Base-by-base conservation (phyloP, 768 basidiomycete genomes). In the Mycena rebaudengoi region DNA sequence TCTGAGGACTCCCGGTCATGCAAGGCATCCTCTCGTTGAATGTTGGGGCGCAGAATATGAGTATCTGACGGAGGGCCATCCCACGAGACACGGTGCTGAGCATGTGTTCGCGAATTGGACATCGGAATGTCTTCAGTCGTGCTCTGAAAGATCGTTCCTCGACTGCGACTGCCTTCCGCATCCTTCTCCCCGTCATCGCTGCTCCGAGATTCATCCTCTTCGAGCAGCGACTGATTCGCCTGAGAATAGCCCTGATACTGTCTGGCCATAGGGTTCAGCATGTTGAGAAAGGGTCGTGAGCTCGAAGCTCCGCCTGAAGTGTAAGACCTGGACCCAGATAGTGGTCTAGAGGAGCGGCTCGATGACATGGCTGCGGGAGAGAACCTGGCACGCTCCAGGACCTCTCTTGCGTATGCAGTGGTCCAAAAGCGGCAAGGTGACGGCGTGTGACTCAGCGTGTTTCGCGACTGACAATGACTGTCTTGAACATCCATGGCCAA, bases 261-360 rank as follows among this genome's bases (percentile, higher is more conserved):
- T 66, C 87, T 85, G 64, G 86, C 86, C 83, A 92, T 89, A 35
- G 93, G 91, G 73, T 94, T 95, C 33, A 95, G 80, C 85, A 92
- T 87, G 75, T 87, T 88, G 69, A 94, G 87, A 71, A 95, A 93
- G 1, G 92, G 90, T 30, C 89, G 86, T 32, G 91, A 92, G 71
- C 79, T 84, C 29, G 89, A 76, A 46, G 72, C 56, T n/a, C 51
- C 45, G 13, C 60, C 76, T 56, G 78, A 74, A 41, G 72, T 66
- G 46, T 71, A 70, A 16, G 76, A 75, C 60, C 74, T 75, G 29
- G 79, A 79, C 21, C 71, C 71, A 37, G 80, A 74, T 44, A 73
- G 58, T 28, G 62, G 70, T 40, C 73, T 71, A 52, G 73, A 66
- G 41, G 74, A 71, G 58, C 63, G 71, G 39, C 70, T 62, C 18